phyloP scores from a whole-genome alignment of 192 early-diverging fungal genomes.

The Geosiphon pyriformis region DNA sequence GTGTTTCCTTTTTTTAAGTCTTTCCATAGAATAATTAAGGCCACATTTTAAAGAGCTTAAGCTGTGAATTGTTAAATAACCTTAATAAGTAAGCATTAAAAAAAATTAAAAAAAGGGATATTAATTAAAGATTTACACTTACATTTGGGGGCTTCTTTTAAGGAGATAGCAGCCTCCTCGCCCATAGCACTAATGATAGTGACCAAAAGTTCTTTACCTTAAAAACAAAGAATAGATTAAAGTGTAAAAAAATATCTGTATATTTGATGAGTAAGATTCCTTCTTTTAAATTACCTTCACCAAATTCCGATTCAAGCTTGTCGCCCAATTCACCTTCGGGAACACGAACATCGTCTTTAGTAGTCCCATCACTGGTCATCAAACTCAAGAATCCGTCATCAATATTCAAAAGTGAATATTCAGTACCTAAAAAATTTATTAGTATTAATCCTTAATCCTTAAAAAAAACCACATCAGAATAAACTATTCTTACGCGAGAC shows the following conservation, averaged over 20 bases:
- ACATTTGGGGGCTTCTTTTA: slow-evolving; percentile 68
- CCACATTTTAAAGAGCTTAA: too few species aligned
- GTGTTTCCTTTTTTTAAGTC: too few species aligned
- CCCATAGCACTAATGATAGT: slow-evolving; percentile 88
- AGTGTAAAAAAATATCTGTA: not conserved
- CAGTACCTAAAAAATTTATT: slow-evolving; percentile 29
- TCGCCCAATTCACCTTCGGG: slow-evolving; percentile 79
- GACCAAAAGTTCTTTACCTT: slow-evolving; percentile 77
- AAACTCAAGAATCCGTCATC: slow-evolving; percentile 89
- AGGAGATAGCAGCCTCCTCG: slow-evolving; percentile 79
- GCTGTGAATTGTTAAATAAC: too few species aligned
- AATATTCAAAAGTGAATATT: slow-evolving; percentile 80
- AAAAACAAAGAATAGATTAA: not conserved
- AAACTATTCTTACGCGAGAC: slow-evolving; percentile 56
- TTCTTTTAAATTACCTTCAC: slow-evolving; percentile 40
- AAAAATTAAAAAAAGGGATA: too few species aligned
- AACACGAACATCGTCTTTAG: slow-evolving; percentile 96
- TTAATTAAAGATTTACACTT: too few species aligned
- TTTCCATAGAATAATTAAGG: too few species aligned
- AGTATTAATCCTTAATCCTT: not conserved
- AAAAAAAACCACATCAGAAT: not conserved
- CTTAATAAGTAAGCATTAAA: too few species aligned
- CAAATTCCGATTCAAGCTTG: slow-evolving; percentile 67
- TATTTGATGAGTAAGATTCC: not conserved
- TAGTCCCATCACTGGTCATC: slow-evolving; percentile 68